These are phyloP conservation scores for Ogataea ramenticola DNA, from an alignment of 805 yeast genomes.

Conservation along the genomic window DNA sequence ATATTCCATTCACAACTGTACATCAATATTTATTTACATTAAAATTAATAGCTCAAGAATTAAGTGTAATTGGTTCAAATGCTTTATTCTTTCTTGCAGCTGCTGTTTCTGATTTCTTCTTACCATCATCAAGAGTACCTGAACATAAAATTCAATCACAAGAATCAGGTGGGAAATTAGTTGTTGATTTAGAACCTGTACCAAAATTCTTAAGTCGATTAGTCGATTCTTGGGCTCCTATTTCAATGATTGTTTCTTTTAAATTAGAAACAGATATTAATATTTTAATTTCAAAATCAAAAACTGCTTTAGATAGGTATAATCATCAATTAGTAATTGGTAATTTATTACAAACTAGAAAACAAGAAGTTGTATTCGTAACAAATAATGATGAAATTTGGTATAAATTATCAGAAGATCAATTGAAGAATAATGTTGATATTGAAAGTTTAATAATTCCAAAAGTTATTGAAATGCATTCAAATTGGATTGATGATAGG, in stretches of 20 bases:
- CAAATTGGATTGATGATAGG: slow-evolving; percentile 44
- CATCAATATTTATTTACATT: slow-evolving; percentile 88
- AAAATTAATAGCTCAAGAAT: slow-evolving; percentile 51
- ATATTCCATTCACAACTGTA: slow-evolving; percentile 89
- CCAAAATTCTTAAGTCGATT: slow-evolving; percentile 86
- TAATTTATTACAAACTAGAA: slow-evolving; percentile 82
- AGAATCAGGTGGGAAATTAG: slow-evolving; percentile 60
- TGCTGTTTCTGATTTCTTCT: slow-evolving; percentile 94
- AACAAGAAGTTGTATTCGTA: slow-evolving; percentile 82
- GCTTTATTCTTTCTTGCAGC: slow-evolving; percentile 90
- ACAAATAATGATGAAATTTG: slow-evolving; percentile 32
- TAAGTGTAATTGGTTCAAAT: slow-evolving; percentile 46
- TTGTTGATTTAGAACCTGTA: slow-evolving; percentile 87
- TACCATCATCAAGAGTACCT: slow-evolving; percentile 79
- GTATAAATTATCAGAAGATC: slow-evolving; percentile 41
- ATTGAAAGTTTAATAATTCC: slow-evolving; percentile 83
- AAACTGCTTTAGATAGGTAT: slow-evolving; percentile 73
- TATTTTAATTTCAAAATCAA: slow-evolving; percentile 68
- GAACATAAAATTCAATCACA: slow-evolving; percentile 93
- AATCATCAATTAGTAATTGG: slow-evolving; percentile 95
- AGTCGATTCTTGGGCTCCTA: slow-evolving; percentile 92
- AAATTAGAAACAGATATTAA: slow-evolving; percentile 82
- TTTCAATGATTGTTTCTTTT: slow-evolving; percentile 90
- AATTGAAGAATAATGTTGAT: slow-evolving; percentile 36
- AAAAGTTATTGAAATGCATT: slow-evolving; percentile 57